Percentiles rank a stretch among this genome's conserved stretches.
These are phyloP conservation scores for Leccinum subrobustum DNA, from an alignment of 1,284 basidiomycete genomes.

Conservation along the genomic window DNA sequence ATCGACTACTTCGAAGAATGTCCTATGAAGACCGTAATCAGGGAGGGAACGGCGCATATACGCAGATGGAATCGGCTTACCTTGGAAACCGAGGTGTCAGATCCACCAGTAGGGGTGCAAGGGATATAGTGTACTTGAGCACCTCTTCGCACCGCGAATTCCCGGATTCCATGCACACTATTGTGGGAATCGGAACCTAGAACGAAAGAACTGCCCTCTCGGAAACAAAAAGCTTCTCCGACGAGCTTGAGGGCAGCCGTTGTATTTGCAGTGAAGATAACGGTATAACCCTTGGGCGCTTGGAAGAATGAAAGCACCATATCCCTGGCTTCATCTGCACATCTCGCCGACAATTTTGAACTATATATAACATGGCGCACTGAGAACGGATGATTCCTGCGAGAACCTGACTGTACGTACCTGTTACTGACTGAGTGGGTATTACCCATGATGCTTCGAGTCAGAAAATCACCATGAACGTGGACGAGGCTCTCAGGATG, in stretches of 20 bases:
- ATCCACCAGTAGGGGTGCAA: conserved; percentile 60
- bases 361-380: conserved; percentile 36
- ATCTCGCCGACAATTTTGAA: conserved; percentile 64
- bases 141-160: conserved; percentile 57
- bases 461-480: conserved; percentile 66
- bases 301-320: conserved; percentile 73
- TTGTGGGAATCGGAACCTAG: conserved; percentile 79
- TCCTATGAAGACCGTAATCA: conserved; percentile 32
- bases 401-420: conserved; percentile 42
- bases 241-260: conserved; percentile 78
- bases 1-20: conserved; percentile 43
- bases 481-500: conserved; percentile 74
- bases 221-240: conserved; percentile 77
- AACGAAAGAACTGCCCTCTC: conserved; percentile 52
- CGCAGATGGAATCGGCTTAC: conserved; percentile 36
- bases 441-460: conserved; percentile 68
- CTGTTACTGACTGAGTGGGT: conserved; percentile 79
- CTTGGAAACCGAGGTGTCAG: conserved; percentile 56
- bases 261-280: conserved; percentile 81
- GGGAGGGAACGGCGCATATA: conserved; percentile 20
- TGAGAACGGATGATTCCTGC: conserved; percentile 4
- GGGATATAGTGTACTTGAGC: conserved; percentile 63
- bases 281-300: conserved; percentile 71
- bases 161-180: conserved; percentile 79
- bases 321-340: conserved; percentile 63